Percentiles rank a stretch among this genome's conserved stretches.
These are phyloP conservation scores for Pichia cephalocereana DNA, from an alignment of 805 yeast genomes.

Conservation along the genomic window DNA sequence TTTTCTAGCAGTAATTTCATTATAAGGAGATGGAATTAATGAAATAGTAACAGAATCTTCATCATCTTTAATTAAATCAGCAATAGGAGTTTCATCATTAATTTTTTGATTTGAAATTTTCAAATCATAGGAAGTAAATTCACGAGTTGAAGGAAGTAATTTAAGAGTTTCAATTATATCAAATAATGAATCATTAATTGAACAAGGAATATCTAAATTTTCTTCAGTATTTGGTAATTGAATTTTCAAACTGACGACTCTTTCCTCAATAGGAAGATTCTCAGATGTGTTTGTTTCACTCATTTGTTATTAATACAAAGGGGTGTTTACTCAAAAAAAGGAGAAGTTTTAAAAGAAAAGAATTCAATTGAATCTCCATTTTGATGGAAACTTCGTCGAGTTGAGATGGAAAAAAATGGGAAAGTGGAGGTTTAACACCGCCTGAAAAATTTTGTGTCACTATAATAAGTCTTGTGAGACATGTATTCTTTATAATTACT, in stretches of 20 bases:
- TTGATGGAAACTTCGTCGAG: no score
- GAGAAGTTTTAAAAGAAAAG: neutral
- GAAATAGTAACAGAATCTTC: slow-evolving; percentile 30
- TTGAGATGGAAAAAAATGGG: no score
- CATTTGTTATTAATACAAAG: neutral
- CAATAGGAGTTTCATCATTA: slow-evolving; percentile 16
- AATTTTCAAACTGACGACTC: slow-evolving; percentile 8
- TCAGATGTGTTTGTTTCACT: neutral
- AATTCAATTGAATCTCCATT: neutral
- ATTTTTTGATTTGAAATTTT: slow-evolving; percentile 28
- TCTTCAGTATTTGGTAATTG: slow-evolving; percentile 7
- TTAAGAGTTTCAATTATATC: slow-evolving; percentile 52
- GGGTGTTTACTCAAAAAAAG: no score
- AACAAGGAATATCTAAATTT: slow-evolving; percentile 18
- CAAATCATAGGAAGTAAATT: slow-evolving; percentile 52
- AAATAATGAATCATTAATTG: slow-evolving; percentile 36
- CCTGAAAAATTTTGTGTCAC: no score
- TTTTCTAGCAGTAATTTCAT: slow-evolving; percentile 46
- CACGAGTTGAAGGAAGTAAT: slow-evolving; percentile 48
- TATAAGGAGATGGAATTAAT: slow-evolving; percentile 49
- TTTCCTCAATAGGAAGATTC: slow-evolving; percentile 4
- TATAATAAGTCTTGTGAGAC: no score
- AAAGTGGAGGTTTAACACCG: no score
- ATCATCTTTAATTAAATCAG: slow-evolving; percentile 24
- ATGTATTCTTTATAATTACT: no score